Evolutionary conservation across 306 rosid genomes (phyloP), one percentile per base, ranked within the genome.

Genomic region (Acacia confusa): DNA sequence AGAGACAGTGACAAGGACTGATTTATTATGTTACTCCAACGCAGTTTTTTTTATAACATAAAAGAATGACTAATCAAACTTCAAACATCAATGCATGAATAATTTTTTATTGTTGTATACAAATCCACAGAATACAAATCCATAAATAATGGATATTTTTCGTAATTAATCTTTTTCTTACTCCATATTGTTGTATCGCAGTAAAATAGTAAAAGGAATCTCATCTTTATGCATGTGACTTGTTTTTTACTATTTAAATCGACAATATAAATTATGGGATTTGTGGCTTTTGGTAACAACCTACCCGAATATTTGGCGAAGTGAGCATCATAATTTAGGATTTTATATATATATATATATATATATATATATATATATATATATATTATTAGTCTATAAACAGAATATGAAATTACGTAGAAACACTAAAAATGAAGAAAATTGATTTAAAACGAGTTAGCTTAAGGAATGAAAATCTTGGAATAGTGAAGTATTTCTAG

Each of bases 391-490:
- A 57, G 15, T 45, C 45, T 34, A 20, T 48, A 53, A 72, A 55
- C 27, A 13, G 40, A 57, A 2, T 68, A 38, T 68, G 72, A 27
- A 70, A 53, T 22, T 57, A 57, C 28, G 30, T 44, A 16, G 25
- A 19, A 71, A 57, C 25, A 19, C 27, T 60, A 44, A 41, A 70
- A 70, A 44, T 44, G 17, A 43, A 70, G 57, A 24, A 70, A 22
- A 24, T 13, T 44, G 14, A 22, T 24, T 16, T 24, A 1, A 41
- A 72, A 57, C 72, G 81, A 74, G 36, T 69, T 22, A 22, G 9
- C 74, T n/a, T 43, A 63, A 78, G 71, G 52, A 84, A 78, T 71
- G 41, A 75, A 82, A 88, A 84, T 77, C 8, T 44, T 41, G 75
- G 57, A 72, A 79, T 81, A 82, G 67, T 3, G 60, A 79, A 63